Base-by-base conservation (phyloP, 495 filamentous ascomycete genomes). In the Podospora pseudocomata region DNA sequence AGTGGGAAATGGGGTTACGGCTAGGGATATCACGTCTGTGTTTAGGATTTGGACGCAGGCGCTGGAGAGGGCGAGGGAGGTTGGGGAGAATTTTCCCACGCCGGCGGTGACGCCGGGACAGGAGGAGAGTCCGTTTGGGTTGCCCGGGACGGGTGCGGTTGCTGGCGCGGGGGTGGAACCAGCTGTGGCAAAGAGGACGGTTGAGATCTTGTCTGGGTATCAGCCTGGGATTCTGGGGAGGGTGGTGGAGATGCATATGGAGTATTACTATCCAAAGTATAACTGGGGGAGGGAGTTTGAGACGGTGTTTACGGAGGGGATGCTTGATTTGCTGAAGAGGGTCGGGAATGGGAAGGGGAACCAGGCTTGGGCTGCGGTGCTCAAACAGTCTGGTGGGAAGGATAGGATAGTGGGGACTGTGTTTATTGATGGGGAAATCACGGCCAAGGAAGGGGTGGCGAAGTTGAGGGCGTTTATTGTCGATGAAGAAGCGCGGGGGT, bases 401-500 rank as follows among this genome's bases (percentile, higher is more conserved):
- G 44, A 54, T 27, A 70, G 68, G 1, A 77, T 75, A 34, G 70
- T 75, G 2, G 77, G 77, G 6, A 71, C 71, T 27, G 60, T 79
- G 27, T 79, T 66, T n/a, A 65, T 79, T 39, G 71, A 79, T 54
- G 76, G 74, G 15, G 70, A 79, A 67, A 23, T 3, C 44, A 44
- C 28, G 7, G 56, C 53, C 2, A 32, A 30, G 49, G 71, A 68
- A 13, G 67, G 64, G 0, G 65, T 69, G 44, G 74, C 73, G 1
- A 60, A 63, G 6, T 61, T 80, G 7, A 68, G 76, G n/a, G 73
- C 67, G n/a, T 77, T 77, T 34, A 75, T 78, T 60, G 73, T 78
- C 3, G 78, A 79, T 44, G 70, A 72, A 18, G 63, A 61, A 2
- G 55, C 65, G 1, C 68, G 72, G 9, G 74, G 76, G 5, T 2